Base-by-base conservation (phyloP, 345 rosid species). In the Citrus sp. region DNA sequence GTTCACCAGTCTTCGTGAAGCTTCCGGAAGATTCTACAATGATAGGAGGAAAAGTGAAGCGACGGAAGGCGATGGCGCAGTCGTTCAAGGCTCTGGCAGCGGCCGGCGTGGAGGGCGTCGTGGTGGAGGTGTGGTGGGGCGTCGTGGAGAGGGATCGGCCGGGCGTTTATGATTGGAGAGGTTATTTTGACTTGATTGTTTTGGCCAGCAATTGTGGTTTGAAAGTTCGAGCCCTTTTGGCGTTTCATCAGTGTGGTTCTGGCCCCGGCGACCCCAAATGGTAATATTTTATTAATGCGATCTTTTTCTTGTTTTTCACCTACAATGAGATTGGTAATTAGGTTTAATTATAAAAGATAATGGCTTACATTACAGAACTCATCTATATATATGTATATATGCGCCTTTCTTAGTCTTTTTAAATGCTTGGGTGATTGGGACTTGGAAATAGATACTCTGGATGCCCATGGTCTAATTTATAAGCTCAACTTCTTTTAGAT, bases 51-150 rank as follows among this genome's bases (percentile, higher is more conserved):
- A 64, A 32, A 32, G 37, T 86, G 72, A 71, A 81, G 74, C 72
- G 86, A 70, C 73, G 78, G 65, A 86, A 79, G 86, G 72, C 84
- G 19, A 80, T 89, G 83, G 51, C 63, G 4, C 85, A 81, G 65
- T 84, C 88, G 19, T 81, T 87, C 54, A 79, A 72, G 56, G 88
- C 92, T 2, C 77, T 89, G 59, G 81, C 76, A 46, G 79, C 71
- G 14, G 88, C 82, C 0, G 92, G 89, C 5, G 87, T 89, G 2
- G 90, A 86, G 80, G 90, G 92, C 25, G 82, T 89, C 70, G 86
- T 89, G 77, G 78, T 87, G 84, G 90, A 89, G 60, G 83, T 87
- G 1, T 89, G 89, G 89, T 89, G 92, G 90, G 92, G 92, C n/a
- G 46, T 87, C 51, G 89, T 89, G 70, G 92, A 89, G 84, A 78